Evolutionary conservation across 306 rosid species (phyloP).

Genomic region (Vigna radiata): DNA sequence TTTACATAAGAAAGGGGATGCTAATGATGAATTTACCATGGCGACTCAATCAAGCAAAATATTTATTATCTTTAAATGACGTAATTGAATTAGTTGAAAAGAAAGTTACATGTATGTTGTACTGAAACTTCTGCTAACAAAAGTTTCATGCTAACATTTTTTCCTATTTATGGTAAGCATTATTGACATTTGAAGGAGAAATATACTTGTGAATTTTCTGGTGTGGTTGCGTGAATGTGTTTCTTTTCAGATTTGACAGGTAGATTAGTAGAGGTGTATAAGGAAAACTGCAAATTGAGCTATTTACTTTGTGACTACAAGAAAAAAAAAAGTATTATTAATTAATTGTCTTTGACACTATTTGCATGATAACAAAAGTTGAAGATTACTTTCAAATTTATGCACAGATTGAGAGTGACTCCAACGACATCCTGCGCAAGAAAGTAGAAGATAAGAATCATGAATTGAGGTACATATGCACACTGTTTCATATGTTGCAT

Average conservation of each 20-base stretch:
- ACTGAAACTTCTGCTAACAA: background rate
- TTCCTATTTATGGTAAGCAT: no score
- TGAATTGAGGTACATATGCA: constrained; percentile 47
- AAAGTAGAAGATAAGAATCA: constrained; percentile 42
- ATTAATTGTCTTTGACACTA: background rate
- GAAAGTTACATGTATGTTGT: background rate
- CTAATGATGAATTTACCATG: background rate
- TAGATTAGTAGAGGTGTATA: background rate
- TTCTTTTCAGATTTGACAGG: background rate
- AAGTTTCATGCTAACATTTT: background rate
- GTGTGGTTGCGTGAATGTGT: background rate
- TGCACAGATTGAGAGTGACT: constrained; percentile 40
- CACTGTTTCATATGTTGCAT: background rate
- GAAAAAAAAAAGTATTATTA: background rate
- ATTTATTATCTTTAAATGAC: no score
- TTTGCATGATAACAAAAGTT: background rate
- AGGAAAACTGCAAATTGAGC: background rate
- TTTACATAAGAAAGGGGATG: background rate
- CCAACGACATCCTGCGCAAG: constrained; percentile 35
- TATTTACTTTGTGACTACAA: background rate
- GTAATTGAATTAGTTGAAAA: no score
- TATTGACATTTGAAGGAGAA: background rate
- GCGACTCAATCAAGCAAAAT: no score
- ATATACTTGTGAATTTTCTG: background rate
- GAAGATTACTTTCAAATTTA: background rate